Percentiles rank a stretch among this genome's conserved stretches.
phyloP scores from a whole-genome alignment of 352 stramenopile genomes.

The Pythium utonaiense region DNA sequence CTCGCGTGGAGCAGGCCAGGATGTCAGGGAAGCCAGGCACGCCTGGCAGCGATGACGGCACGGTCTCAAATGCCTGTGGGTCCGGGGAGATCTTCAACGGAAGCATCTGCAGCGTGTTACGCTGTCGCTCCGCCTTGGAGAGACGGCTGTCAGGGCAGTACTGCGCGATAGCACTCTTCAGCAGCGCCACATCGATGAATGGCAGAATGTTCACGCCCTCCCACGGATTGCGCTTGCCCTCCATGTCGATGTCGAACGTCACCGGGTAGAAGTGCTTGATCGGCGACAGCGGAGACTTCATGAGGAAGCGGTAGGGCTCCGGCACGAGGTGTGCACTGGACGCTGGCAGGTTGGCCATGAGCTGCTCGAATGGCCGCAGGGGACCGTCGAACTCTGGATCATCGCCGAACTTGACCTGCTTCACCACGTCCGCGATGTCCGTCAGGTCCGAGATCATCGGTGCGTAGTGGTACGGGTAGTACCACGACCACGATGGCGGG shows the following conservation, averaged over 20 bases:
- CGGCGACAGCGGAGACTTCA: constrained; percentile 92
- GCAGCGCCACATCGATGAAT: constrained; percentile 95
- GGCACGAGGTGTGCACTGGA: constrained; percentile 95
- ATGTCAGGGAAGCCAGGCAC: constrained; percentile 67
- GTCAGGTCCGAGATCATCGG: constrained; percentile 98
- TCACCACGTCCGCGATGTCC: constrained; percentile 71
- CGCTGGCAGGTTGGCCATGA: constrained; percentile 96
- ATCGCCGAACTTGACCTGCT: constrained; percentile 82
- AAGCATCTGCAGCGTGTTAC: constrained; percentile 82
- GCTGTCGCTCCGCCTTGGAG: constrained; percentile 81
- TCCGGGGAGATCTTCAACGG: constrained; percentile 89
- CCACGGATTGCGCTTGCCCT: constrained; percentile 95
- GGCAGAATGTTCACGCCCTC: constrained; percentile 98
- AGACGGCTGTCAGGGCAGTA: constrained; percentile 91
- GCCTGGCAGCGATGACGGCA: constrained; percentile 61
- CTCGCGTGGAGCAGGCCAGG: constrained; percentile 55
- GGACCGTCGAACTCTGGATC: constrained; percentile 64
- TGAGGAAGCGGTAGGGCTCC: constrained; percentile 91
- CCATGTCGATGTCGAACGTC: constrained; percentile 82
- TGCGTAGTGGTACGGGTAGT: constrained; percentile 99
- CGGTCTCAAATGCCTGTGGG: constrained; percentile 52
- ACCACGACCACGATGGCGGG: constrained; percentile 97
- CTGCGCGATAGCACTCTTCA: constrained; percentile 91
- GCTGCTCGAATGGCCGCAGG: constrained; percentile 96
- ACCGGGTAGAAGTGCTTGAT: constrained; percentile 96